Base-by-base conservation (phyloP, 257 asterid species). In the Solanum arcanum region DNA sequence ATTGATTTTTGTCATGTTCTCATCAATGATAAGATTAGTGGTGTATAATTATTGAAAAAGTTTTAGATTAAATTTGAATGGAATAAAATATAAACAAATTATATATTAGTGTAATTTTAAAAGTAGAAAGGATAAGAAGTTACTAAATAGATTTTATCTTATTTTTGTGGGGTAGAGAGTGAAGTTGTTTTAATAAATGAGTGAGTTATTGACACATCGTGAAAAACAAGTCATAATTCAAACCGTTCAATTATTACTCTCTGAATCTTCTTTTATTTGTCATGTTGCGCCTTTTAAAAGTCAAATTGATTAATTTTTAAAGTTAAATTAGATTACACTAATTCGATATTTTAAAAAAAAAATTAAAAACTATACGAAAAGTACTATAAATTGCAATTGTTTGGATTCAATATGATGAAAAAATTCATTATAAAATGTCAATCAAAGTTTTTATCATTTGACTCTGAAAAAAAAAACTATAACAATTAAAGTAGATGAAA, bases 231-330 rank as follows among this genome's bases (percentile, higher is more conserved):
- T 25, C 16, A n/a, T 64, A n/a, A 64, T 31, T 5, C 4, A 64
- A 64, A 60, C 14, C 4, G 15, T 2, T 62, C 14, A 23, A 10
- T 62, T 62, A 9, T 62, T 23, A 60, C 1, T 52, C 62, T 9
- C 0, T 52, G 16, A 21, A 52, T 52, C 2, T 0, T 0, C 0
- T 52, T 0, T 52, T 52, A 2, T 6, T 16, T 52, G 62, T 16
- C 62, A 52, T 52, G 23, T 52, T 52, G 2, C 1, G 0, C 0
- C 16, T 52, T 52, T 52, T 3, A 0, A 16, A 52, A 52, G 23
- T 52, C 10, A 49, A 16, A 15, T 49, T 52, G 4, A 52, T 52
- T 52, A 52, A 52, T 52, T 52, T 16, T 52, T 3, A 52, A 52
- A 16, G 10, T 52, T 52, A 52, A 52, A 52, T 52, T 52, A 52